These are phyloP conservation scores for Euphorbia tirucalli DNA, from an alignment of 345 rosid genomes.

Conservation along the genomic window DNA sequence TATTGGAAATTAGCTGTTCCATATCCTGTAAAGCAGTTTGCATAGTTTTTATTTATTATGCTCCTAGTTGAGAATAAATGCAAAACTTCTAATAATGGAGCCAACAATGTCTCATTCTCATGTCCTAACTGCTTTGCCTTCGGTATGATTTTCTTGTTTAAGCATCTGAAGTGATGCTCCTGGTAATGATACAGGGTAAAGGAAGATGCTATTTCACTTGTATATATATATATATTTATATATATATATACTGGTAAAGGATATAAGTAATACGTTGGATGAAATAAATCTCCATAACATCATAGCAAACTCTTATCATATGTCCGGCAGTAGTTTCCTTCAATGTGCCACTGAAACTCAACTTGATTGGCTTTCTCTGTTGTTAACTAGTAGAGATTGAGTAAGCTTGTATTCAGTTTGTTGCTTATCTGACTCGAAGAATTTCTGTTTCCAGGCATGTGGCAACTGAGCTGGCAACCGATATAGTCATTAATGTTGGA, in stretches of 20 bases:
- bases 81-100: no score
- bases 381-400: background rate
- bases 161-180: background rate
- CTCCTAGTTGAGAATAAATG: background rate
- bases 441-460: slow-evolving; percentile 44
- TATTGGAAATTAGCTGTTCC: background rate
- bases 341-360: background rate
- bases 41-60: background rate
- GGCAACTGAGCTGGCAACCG: slow-evolving; percentile 63
- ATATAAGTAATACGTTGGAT: no score
- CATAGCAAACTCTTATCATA: background rate
- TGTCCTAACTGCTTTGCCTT: background rate
- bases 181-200: background rate
- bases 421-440: slow-evolving; percentile 7
- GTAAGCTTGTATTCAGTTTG: slow-evolving; percentile 10
- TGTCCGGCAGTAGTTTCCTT: background rate
- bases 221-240: no score
- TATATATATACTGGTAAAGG: no score
- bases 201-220: no score
- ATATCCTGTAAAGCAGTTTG: background rate
- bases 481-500: slow-evolving; percentile 49
- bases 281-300: no score
- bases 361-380: background rate
- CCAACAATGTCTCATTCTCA: no score
- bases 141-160: background rate